These are phyloP conservation scores for Coniochaeta sp. DNA, from an alignment of 2,329 filamentous ascomycete species.

Conservation along the genomic window DNA sequence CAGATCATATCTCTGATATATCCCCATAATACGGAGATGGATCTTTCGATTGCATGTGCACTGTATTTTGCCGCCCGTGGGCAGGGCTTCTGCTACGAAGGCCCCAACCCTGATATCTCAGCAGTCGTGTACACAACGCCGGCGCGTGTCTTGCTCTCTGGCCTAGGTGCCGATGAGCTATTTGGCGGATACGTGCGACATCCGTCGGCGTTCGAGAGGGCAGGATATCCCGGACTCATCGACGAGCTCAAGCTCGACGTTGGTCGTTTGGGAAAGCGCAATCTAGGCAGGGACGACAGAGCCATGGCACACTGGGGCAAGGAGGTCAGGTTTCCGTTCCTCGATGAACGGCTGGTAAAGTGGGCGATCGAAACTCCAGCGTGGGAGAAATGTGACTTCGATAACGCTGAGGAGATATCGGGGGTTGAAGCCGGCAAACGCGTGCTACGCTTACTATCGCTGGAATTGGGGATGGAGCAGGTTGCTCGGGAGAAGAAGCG, in stretches of 20 bases:
- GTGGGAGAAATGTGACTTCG: constrained; percentile 85
- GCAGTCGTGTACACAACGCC: constrained; percentile 51
- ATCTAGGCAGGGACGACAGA: constrained; percentile 87
- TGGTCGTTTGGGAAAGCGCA: constrained; percentile 79
- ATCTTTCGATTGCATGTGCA: constrained; percentile 85
- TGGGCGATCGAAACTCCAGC: constrained; percentile 71
- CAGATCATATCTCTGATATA: constrained; percentile 71
- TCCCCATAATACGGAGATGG: constrained; percentile 98
- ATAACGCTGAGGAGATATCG: constrained; percentile 25
- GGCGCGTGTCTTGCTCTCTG: constrained; percentile 81
- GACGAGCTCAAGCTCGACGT: constrained; percentile 84
- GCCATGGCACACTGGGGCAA: constrained; percentile 83
- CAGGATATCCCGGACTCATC: constrained; percentile 63
- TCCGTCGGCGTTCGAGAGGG: constrained; percentile 62
- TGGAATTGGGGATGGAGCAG: constrained; percentile 60
- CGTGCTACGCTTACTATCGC: constrained; percentile 68
- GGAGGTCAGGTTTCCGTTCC: constrained; percentile 82
- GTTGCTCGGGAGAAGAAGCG: constrained; percentile 88
- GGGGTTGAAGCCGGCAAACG: constrained; percentile 72
- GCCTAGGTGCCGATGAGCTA: constrained; percentile 89
- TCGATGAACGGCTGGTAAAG: constrained; percentile 79
- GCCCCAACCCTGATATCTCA: not conserved
- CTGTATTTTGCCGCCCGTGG: constrained; percentile 93
- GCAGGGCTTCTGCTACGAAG: constrained; percentile 37
- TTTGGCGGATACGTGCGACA: constrained; percentile 92